Evolutionary conservation across 176 grass and related monocot genomes (phyloP), one percentile per base, ranked within the genome.

Genomic region (Pontederia crassipes): DNA sequence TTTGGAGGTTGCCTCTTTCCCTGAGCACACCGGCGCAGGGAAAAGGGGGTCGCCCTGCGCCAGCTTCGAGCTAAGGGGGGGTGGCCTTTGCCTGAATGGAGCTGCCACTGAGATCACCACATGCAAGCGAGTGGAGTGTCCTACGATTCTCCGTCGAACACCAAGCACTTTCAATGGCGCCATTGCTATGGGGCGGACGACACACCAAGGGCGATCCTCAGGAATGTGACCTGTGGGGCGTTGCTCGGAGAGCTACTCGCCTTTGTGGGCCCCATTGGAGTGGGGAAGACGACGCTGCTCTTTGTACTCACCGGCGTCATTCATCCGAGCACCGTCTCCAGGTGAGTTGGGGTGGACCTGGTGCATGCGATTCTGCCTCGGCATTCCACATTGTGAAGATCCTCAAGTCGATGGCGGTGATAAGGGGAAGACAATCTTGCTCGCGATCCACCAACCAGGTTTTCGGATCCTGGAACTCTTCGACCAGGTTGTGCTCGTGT

Each of bases 381-480:
- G 85, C 85, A 62, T 75, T 95, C 55, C 85, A 89, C 79, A 89
- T 95, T 46, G 58, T 95, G 17, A 83, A 72, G 74, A 85, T 95
- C 82, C 82, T 95, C 46, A 70, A 64, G 49, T 77, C 69, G 29
- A 95, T 95, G 89, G 74, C 79, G 54, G 18, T 32, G 9, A 17
- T 11, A 27, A 60, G 46, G 82, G 59, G 18, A 95, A 83, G 69
- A 95, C 82, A 10, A 61, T 95, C 16, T 82, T 95, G 49, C 78
- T 95, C 70, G 89, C 85, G 55, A 95, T 95, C 56, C 89, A 89
- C 68, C 89, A 95, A 72, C 85, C 89, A 0, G 82, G 89, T 2
- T 89, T 82, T 66, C 76, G 89, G 47, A 95, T 95, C 72, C 85
- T 95, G 28, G 70, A 95, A 62, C 78, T 95, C 59, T 59, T 95